Evolutionary conservation across 768 basidiomycete genomes (phyloP), one percentile per base, ranked within the genome.

Genomic region (Tricholomella constricta): DNA sequence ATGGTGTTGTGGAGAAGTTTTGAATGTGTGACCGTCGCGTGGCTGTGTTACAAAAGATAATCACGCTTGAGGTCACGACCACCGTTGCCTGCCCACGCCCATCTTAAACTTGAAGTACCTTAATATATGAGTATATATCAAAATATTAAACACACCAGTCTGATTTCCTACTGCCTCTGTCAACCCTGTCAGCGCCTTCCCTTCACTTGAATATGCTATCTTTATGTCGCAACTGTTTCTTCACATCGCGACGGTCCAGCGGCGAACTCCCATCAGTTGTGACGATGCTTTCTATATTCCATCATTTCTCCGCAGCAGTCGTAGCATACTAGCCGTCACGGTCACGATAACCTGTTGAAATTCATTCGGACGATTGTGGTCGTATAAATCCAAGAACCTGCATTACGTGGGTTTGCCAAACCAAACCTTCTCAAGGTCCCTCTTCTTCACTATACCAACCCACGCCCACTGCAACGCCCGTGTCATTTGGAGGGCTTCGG

Each of bases 21-120:
- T 61, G 57, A 50, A 42, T 25, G 55, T 40, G 57, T 61, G 59
- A 61, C 56, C 34, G 29, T 23, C 41, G 36, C 19, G 59, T 61
- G 60, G 60, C 60, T 61, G 60, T 61, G 60, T 54, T 35, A 41
- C 38, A 43, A 47, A 51, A 29, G 19, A 51, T 23, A 36, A 49
- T 35, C 41, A 51, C 27, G 17, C 31, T 17, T 41, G 1, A 8
- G 27, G 25, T 11, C 14, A 19, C 14, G 40, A 22, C 40, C 40
- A 38, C 37, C 37, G n/a, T n/a, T n/a, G 20, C 20, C 37, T 15
- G 20, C 14, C 15, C 6, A n/a, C n/a, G n/a, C 14, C 37, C 20
- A 20, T 38, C 37, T n/a, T n/a, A 29, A 29, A 6, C 29, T n/a
- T n/a, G n/a, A n/a, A n/a, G n/a, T n/a, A n/a, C n/a, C n/a, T n/a